Percentiles rank a stretch among this genome's conserved stretches.
These are phyloP conservation scores for Carallia brachiata DNA, from an alignment of 345 rosid genomes.

Conservation along the genomic window DNA sequence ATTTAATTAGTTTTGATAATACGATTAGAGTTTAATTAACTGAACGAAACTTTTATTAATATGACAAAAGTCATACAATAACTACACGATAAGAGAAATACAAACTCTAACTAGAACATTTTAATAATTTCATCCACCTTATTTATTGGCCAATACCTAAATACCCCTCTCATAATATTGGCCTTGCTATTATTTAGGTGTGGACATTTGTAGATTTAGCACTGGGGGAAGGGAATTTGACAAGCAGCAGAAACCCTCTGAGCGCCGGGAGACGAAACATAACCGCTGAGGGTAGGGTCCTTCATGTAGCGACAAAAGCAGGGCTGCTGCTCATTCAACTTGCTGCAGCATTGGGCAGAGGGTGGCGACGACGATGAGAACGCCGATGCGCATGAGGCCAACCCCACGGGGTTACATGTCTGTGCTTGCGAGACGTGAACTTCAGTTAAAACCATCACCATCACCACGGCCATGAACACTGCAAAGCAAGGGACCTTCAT, in stretches of 20 bases:
- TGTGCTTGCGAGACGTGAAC: slow-evolving; percentile 34
- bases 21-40: no score
- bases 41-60: no score
- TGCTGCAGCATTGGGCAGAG: slow-evolving; percentile 47
- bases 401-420: slow-evolving; percentile 44
- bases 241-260: slow-evolving; percentile 39
- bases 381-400: slow-evolving; percentile 50
- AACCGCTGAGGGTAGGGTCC: slow-evolving; percentile 43
- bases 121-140: no score
- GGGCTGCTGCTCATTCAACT: slow-evolving; percentile 52
- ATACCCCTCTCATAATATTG: no score
- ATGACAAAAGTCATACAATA: no score
- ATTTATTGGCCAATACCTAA: no score
- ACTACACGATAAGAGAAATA: no score
- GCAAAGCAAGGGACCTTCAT: neutral
- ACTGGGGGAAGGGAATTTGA: slow-evolving; percentile 47
- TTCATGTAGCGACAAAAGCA: slow-evolving; percentile 61
- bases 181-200: no score
- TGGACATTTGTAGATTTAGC: no score
- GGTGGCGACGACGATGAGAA: slow-evolving; percentile 36
- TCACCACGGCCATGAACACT: slow-evolving; percentile 4
- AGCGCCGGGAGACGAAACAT: slow-evolving; percentile 47
- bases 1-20: no score
- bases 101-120: no score
- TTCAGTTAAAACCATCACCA: slow-evolving; percentile 10